Evolutionary conservation across 805 yeast species (phyloP), one percentile per base, ranked within the genome.

Genomic region (Metschnikowia amazonensis): DNA sequence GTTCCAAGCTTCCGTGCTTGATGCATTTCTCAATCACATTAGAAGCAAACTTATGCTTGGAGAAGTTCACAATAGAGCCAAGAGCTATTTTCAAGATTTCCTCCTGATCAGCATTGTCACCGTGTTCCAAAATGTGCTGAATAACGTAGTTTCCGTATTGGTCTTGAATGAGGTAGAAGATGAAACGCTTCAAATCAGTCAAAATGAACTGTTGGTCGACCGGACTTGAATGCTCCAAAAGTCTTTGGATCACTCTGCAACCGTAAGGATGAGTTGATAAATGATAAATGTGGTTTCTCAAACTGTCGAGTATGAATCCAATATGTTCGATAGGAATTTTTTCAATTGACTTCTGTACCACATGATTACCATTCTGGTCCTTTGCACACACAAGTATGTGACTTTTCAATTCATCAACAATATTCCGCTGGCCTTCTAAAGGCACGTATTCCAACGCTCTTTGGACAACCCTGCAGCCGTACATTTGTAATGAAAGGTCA

Each of bases 331-430:
- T 80, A 4, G 96, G 94, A 42, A 90, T 81, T 48, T 80, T 72
- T 66, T 94, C 99, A 55, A 94, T 87, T 1, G 96, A 83, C 63
- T 90, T 92, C 68, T 94, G 99, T 52, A 94, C 86, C 14, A 94
- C 99, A 65, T 94, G 99, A 64, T 94, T 94, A 52, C 98, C 99
- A 65, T 94, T 94, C 69, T 92, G 98, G 65, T 94, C 98, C 61
- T 89, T 89, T 25, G 74, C 70, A 52, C 75, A 70, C 23, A 66
- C 52, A 34, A 72, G 59, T 48, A 92, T 86, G 65, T 92, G 78
- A 46, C 76, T 75, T 43, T 74, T 78, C 49, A 94, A 70, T 66
- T 94, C 99, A 21, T 73, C 70, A 42, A 89, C 80, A 27, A 94
- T 74, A 28, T 65, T 65, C 23, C 83, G 73, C 64, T 87, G 94